Conservation (phyloP, 1,284 basidiomycete genomes). For the Cryptococcus neoformans region DNA sequence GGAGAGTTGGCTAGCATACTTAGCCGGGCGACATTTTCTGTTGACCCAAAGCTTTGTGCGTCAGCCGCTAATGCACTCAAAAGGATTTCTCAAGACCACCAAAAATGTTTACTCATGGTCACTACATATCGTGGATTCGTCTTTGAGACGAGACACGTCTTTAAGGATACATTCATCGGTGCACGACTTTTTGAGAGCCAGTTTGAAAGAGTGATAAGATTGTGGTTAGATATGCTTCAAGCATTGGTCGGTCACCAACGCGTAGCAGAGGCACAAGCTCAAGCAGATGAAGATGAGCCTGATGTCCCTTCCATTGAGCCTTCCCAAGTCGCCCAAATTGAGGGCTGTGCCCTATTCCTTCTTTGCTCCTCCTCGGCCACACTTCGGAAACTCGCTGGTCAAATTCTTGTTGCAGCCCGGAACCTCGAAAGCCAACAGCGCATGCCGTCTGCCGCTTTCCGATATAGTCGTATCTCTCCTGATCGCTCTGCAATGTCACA, state of each 20-base stretch:
- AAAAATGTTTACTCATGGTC: slow-evolving; percentile 62
- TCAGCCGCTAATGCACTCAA: slow-evolving; percentile 67
- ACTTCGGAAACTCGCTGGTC: slow-evolving; percentile 28
- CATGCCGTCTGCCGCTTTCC: slow-evolving; percentile 40
- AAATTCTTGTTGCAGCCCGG: slow-evolving; percentile 29
- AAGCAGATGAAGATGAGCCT: slow-evolving; percentile 11
- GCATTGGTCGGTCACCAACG: slow-evolving; percentile 60
- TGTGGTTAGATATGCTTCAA: slow-evolving; percentile 75
- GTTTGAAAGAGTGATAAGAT: slow-evolving; percentile 57
- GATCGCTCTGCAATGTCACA: slow-evolving; percentile 23
- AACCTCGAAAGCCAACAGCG: slow-evolving; percentile 37
- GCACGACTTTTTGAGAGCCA: slow-evolving; percentile 63
- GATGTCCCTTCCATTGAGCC: slow-evolving; percentile 34
- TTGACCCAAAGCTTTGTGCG: slow-evolving; percentile 71
- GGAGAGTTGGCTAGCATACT: slow-evolving; percentile 74
- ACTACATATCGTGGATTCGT: slow-evolving; percentile 70
- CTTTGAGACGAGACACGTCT: slow-evolving; percentile 67
- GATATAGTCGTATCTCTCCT: slow-evolving; percentile 34
- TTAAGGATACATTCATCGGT: slow-evolving; percentile 63
- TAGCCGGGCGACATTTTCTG: slow-evolving; percentile 74
- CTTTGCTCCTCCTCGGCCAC: slow-evolving; percentile 60
- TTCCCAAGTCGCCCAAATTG: slow-evolving; percentile 55
- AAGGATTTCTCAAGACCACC: slow-evolving; percentile 66
- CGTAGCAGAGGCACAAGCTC: slow-evolving; percentile 29
- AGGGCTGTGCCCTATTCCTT: slow-evolving; percentile 73